Percentiles rank a stretch among this genome's conserved stretches.
phyloP scores from a whole-genome alignment of 1,284 basidiomycete genomes.

The Fomitopsis palustris region DNA sequence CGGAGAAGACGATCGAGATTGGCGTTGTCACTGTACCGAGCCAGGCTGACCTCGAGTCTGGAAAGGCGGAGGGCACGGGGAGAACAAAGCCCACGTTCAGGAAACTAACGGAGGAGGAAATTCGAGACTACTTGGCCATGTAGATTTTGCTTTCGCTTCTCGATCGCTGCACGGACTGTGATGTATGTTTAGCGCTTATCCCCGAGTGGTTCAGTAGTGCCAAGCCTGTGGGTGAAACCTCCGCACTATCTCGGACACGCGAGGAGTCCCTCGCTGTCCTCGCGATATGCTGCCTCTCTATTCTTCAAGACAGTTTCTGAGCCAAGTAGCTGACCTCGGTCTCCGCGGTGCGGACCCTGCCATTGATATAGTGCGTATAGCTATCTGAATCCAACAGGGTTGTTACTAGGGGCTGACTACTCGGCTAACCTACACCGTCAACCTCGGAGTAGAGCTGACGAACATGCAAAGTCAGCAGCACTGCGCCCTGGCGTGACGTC shows the following conservation, averaged over 20 bases:
- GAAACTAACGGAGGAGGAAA: slow-evolving; percentile 92
- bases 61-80: slow-evolving; percentile 68
- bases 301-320: not conserved
- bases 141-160: slow-evolving; percentile 30
- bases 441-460: not conserved
- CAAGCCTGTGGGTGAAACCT: not conserved
- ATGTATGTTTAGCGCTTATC: not conserved
- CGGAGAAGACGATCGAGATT: slow-evolving; percentile 99
- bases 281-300: no score
- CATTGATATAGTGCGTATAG: not conserved
- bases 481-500: not conserved
- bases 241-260: not conserved
- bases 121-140: slow-evolving; percentile 87
- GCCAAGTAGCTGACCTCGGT: not conserved
- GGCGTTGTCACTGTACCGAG: slow-evolving; percentile 91
- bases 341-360: not conserved
- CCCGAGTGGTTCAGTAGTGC: not conserved
- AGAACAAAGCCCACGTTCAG: slow-evolving; percentile 86
- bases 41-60: slow-evolving; percentile 69
- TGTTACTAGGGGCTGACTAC: not conserved
- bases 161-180: not conserved
- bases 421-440: not conserved
- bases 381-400: not conserved
- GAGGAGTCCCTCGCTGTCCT: no score
- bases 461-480: not conserved